Evolutionary conservation across 2,329 filamentous ascomycete genomes (phyloP), one percentile per base, ranked within the genome.

Genomic region (Aspergillus ochraceus): DNA sequence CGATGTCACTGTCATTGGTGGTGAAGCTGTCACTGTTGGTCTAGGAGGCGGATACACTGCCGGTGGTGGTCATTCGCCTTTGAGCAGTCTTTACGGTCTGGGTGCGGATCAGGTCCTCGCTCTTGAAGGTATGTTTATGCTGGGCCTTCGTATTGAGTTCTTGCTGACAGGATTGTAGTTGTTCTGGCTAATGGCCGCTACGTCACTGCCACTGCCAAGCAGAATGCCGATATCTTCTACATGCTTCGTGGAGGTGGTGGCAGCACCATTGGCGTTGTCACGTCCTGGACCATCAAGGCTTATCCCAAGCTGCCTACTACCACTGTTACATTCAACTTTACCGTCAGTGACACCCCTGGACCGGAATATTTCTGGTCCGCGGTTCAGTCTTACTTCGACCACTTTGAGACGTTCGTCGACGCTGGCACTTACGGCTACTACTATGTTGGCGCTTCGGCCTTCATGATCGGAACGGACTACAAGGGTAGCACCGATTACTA

Each of bases 201-300:
- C 26, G 56, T 70, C 51, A 66, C 65, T 49, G 66, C 65, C 6
- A 61, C 60, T 58, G 39, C 63, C 3, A 67, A 57, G 17, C 54
- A 67, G 36, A 64, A 68, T 47, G 32, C 71, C 0, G 80, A 83
- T 46, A 70, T 84, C 2, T 84, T 83, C 71, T 82, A 80, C 76
- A 81, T 81, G 46, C 70, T 84, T 4, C 76, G 80, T 22, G 82
- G 82, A 5, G 85, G 85, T 12, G 86, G 86, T 6, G 85, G 84
- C 0, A 83, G 83, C 29, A 70, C 66, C 58, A 77, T 78, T 62
- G 80, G 79, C 12, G 72, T 82, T 5, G 78, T 82, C 4, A 74
- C 72, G 22, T 70, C 74, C n/a, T 68, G 76, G 29, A 77, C 60
- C 1, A 50, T 68, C 19, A 66, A 63, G 30, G 64, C 65, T 1